Conservation (phyloP, 2,329 filamentous ascomycete genomes). For the Tympanopsis confertula region DNA sequence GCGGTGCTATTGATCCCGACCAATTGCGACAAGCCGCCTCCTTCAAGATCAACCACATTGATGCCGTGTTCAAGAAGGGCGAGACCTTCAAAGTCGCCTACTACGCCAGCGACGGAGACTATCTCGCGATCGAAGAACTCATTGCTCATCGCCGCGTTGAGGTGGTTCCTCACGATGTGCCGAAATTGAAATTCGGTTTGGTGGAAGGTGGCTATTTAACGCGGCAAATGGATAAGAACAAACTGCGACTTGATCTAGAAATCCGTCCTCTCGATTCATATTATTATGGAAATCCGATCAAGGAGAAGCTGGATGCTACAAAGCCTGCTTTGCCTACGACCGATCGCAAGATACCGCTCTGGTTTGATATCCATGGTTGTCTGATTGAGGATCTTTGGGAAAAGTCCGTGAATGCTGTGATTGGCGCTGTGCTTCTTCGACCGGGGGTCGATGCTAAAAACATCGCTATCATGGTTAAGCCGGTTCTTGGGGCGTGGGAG, state of each 20-base stretch:
- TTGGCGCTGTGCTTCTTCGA: conserved; percentile 25
- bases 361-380: conserved; percentile 32
- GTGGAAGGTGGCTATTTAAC: conserved; percentile 31
- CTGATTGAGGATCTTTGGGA: conserved; percentile 25
- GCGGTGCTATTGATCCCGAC: conserved; percentile 19
- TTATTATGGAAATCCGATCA: conserved; percentile 13
- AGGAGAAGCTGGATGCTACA: conserved; percentile 17
- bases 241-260: conserved; percentile 26
- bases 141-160: conserved; percentile 18
- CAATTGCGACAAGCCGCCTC: neutral
- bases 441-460: conserved; percentile 21
- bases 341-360: conserved; percentile 28
- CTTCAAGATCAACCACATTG: neutral
- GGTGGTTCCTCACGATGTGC: conserved; percentile 22
- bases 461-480: conserved; percentile 22
- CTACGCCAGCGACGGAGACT: conserved; percentile 26
- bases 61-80: conserved; percentile 14
- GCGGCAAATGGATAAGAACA: conserved; percentile 27
- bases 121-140: conserved; percentile 28
- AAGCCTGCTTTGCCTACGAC: too few species aligned
- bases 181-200: conserved; percentile 29
- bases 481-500: conserved; percentile 26
- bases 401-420: conserved; percentile 21
- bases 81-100: conserved; percentile 19
- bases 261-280: conserved; percentile 16